A percentile compares a stretch with the other conserved stretches of the same genome.
These are phyloP conservation scores for Vaccinium corymbosum DNA, from an alignment of 148 eudicot genomes.

Conservation along the genomic window DNA sequence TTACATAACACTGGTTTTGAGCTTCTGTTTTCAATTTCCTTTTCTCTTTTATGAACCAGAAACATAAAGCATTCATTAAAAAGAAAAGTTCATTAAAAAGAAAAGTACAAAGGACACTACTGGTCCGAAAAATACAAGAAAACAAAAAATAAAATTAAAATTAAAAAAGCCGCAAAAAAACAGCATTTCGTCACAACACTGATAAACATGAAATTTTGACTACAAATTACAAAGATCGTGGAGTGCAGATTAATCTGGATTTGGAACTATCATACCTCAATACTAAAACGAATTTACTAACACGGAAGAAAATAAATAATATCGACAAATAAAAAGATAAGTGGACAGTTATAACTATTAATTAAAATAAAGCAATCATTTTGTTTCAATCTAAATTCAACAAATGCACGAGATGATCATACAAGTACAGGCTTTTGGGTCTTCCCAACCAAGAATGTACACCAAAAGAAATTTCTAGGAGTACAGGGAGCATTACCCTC, in stretches of 20 bases:
- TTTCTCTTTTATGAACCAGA: too few relatives aligned
- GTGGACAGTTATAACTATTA: neutral
- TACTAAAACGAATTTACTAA: neutral
- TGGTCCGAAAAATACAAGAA: too few relatives aligned
- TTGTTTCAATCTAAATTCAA: neutral
- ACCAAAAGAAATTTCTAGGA: neutral
- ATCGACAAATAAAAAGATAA: neutral
- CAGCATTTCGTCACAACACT: neutral
- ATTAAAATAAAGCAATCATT: neutral
- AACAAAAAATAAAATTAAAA: too few relatives aligned
- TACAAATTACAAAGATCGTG: neutral
- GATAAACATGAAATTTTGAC: neutral
- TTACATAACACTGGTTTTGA: too few relatives aligned
- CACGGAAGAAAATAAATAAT: neutral
- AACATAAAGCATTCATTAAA: too few relatives aligned
- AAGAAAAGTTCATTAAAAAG: too few relatives aligned
- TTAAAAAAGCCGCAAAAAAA: neutral
- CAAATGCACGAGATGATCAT: neutral
- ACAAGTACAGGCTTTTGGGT: neutral
- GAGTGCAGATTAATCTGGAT: neutral
- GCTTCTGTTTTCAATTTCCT: too few relatives aligned
- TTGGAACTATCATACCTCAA: neutral
- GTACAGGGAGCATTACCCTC: neutral
- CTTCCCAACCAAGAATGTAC: conserved; percentile 11
- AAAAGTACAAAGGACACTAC: too few relatives aligned